These are phyloP conservation scores for Fusarium protoensiforme DNA, from an alignment of 2,329 filamentous ascomycete genomes.

Conservation along the genomic window DNA sequence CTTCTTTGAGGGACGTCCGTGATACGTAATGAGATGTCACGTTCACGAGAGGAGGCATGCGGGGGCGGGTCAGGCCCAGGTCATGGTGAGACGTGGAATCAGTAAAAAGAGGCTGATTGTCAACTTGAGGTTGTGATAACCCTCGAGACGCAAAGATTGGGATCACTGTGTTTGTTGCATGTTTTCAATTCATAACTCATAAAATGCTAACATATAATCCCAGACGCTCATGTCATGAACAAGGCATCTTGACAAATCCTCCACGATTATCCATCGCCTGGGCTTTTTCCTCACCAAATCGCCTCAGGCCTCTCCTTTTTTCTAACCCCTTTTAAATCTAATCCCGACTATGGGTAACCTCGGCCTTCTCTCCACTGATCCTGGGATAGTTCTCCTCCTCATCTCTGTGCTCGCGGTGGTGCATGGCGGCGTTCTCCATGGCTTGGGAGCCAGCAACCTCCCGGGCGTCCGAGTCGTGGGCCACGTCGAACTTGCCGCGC, in stretches of 20 bases:
- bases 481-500: slow-evolving; percentile 61
- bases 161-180: not conserved
- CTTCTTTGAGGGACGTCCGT: not conserved
- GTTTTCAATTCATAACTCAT: not conserved
- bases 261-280: not conserved
- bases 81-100: not conserved
- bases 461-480: slow-evolving; percentile 59
- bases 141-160: not conserved
- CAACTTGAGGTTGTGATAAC: not conserved
- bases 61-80: not conserved
- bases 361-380: slow-evolving; percentile 17
- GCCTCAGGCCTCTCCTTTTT: not conserved
- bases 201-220: not conserved
- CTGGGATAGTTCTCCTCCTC: slow-evolving; percentile 33
- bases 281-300: not conserved
- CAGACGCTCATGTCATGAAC: not conserved
- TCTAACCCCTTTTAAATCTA: not conserved
- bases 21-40: not conserved
- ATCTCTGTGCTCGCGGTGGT: not conserved
- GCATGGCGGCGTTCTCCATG: slow-evolving; percentile 32
- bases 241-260: not conserved
- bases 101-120: not conserved
- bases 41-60: not conserved
- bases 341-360: slow-evolving; percentile 20
- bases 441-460: slow-evolving; percentile 57